A percentile compares a stretch with the other conserved stretches of the same genome.
Evolutionary conservation across 805 yeast species (phyloP).

Genomic region (Metschnikowia santaceciliae): DNA sequence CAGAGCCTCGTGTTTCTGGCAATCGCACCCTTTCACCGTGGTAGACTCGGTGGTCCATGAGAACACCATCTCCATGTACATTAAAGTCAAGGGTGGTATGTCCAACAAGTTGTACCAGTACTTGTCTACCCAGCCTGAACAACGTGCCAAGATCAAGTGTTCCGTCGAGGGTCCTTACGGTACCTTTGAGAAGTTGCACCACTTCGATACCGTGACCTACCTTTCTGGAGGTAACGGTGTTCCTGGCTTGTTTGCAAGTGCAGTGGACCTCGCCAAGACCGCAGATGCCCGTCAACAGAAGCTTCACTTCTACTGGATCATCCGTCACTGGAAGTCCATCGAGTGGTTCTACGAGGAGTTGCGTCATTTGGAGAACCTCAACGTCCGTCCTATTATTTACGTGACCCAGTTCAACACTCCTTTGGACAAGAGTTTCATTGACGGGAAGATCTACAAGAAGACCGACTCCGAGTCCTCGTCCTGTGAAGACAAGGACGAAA

Average conservation of each 20-base stretch:
- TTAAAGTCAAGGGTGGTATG: conserved; percentile 56
- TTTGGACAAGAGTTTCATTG: conserved; percentile 15
- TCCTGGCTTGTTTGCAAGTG: conserved; percentile 52
- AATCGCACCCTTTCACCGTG: conserved; percentile 71
- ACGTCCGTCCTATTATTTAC: conserved; percentile 37
- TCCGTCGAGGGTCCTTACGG: conserved; percentile 66
- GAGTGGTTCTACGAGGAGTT: conserved; percentile 40
- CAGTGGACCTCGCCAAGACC: conserved; percentile 22
- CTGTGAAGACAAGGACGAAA: conserved; percentile 9
- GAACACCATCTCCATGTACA: conserved; percentile 40
- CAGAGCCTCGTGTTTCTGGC: conserved; percentile 53
- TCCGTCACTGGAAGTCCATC: conserved; percentile 36
- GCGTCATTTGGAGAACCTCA: conserved; percentile 28
- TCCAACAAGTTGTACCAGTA: conserved; percentile 40
- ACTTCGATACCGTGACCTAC: conserved; percentile 45
- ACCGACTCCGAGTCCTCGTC: not conserved
- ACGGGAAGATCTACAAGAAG: conserved; percentile 6
- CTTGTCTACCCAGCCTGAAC: conserved; percentile 26
- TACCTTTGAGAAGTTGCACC: conserved; percentile 40
- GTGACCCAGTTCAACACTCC: conserved; percentile 17
- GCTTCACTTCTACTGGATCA: conserved; percentile 34
- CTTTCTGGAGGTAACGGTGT: conserved; percentile 67
- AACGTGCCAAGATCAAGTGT: conserved; percentile 36
- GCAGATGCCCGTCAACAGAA: conserved; percentile 6
- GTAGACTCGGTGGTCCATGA: conserved; percentile 39